phyloP scores from a whole-genome alignment of 225 moss, liverwort and hornwort species.

The Polytrichum formosum region DNA sequence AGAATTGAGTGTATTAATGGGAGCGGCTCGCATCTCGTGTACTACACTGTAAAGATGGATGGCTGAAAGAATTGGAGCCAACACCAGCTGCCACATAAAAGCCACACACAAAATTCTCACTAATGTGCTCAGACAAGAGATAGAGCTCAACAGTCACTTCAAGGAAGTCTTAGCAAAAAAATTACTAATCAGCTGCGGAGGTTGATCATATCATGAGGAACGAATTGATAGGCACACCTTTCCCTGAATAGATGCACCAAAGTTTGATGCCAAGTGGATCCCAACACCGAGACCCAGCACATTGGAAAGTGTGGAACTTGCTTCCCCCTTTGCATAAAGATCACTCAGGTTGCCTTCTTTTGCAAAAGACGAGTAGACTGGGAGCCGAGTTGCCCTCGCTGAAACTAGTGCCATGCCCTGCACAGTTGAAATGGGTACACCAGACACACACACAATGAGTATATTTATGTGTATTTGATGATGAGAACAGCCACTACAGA shows the following conservation, averaged over 20 bases:
- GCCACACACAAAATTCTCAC: background rate
- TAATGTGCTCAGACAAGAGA: background rate
- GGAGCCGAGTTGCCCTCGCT: slow-evolving; percentile 89
- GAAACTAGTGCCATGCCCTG: slow-evolving; percentile 98
- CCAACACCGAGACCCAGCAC: slow-evolving; percentile 94
- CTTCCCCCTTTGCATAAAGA: slow-evolving; percentile 97
- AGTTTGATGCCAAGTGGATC: slow-evolving; percentile 85
- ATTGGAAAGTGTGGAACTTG: slow-evolving; percentile 94
- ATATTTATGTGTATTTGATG: background rate
- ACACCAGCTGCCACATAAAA: slow-evolving; percentile 58
- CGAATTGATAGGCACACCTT: slow-evolving; percentile 43
- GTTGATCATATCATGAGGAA: background rate
- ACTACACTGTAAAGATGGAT: slow-evolving; percentile 84
- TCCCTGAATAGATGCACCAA: slow-evolving; percentile 77
- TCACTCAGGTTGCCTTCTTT: slow-evolving; percentile 97
- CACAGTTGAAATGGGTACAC: slow-evolving; percentile 1
- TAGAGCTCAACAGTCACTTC: too few species aligned
- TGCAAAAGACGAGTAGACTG: slow-evolving; percentile 91
- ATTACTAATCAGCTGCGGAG: too few species aligned
- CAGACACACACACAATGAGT: background rate
- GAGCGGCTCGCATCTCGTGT: slow-evolving; percentile 99
- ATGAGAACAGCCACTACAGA: background rate
- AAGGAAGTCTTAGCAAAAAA: too few species aligned
- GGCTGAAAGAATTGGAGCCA: slow-evolving; percentile 78
- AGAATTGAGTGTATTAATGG: slow-evolving; percentile 91